Evolutionary conservation across 2,329 filamentous ascomycete species (phyloP).

Genomic region (Podosphaera fusca): DNA sequence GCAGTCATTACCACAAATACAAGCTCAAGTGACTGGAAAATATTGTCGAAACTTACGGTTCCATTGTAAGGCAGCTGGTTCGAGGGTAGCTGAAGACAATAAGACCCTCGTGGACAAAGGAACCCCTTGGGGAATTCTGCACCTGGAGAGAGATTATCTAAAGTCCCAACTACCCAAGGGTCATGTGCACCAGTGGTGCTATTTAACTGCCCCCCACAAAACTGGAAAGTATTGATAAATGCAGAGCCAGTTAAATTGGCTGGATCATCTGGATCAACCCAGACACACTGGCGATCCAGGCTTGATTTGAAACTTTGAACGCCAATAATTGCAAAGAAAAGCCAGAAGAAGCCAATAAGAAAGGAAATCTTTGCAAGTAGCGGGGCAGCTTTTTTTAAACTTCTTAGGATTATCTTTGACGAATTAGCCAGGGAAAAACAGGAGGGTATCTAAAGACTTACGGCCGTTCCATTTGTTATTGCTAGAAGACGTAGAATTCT

Average conservation of each 20-base stretch:
- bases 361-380: slow-evolving; percentile 83
- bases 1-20: slow-evolving; percentile 98
- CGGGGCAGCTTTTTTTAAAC: slow-evolving; percentile 85
- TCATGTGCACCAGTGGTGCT: slow-evolving; percentile 29
- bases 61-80: slow-evolving; percentile 40
- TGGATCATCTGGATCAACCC: slow-evolving; percentile 41
- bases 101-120: slow-evolving; percentile 61
- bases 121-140: slow-evolving; percentile 51
- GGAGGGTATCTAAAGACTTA: slow-evolving; percentile 22
- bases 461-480: slow-evolving; percentile 78
- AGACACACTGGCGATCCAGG: slow-evolving; percentile 53
- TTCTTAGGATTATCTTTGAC: slow-evolving; percentile 63
- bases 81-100: slow-evolving; percentile 57
- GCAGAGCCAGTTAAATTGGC: slow-evolving; percentile 24
- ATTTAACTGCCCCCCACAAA: slow-evolving; percentile 67
- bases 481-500: slow-evolving; percentile 79
- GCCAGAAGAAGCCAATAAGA: slow-evolving; percentile 89
- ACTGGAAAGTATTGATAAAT: slow-evolving; percentile 44
- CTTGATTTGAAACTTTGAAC: slow-evolving; percentile 90
- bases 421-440: not conserved
- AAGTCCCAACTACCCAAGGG: slow-evolving; percentile 40
- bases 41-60: slow-evolving; percentile 89
- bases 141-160: slow-evolving; percentile 24
- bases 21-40: slow-evolving; percentile 71
- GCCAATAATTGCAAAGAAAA: slow-evolving; percentile 87